Evolutionary conservation across 352 stramenopile species (phyloP), one percentile per base, ranked within the genome.

Genomic region (Pythium folliculosum): DNA sequence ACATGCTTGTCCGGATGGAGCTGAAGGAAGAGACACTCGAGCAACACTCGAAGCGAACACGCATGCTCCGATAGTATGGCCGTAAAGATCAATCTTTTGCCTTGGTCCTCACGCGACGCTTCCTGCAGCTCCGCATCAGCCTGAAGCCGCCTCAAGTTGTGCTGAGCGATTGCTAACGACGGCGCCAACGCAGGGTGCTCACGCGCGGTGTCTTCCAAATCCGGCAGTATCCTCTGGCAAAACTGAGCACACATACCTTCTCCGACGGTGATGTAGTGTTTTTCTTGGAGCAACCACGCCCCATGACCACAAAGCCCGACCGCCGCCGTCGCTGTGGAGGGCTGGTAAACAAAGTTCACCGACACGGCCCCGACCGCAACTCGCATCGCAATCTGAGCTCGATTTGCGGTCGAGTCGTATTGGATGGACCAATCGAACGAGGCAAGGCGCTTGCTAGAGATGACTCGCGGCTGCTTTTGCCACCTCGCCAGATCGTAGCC

Each of bases 11-110:
- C 14, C 0, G 53, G 32, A 17, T 73, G 76, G 0, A 81, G 27
- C 0, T 43, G 25, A 0, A 63, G 40, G 14, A 84, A 73, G 2
- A 84, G 25, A 35, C 75, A 80, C 47, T 82, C 73, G 22, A 63
- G 19, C n/a, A 69, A 16, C 5, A 69, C 52, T 12, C 47, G 62
- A 25, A 57, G 7, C 6, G 5, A 12, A 9, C 35, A 6, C 0
- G 51, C 52, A 17, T 1, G n/a, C 2, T 1, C 7, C 13, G 58
- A 49, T 13, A 65, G 58, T 3, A 51, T 21, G 13, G 35, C 58
- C 4, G 19, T 27, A 27, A 57, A 37, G 4, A 14, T 5, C 25
- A 16, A 2, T 17, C 17, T n/a, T 19, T 49, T 21, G 27, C 27
- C 27, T 32, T 32, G 27, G 27, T 32, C 27, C 27, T 32, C 27